Conservation (phyloP, 1,139 yeast genomes). For the Yamadazyma spencermartinsiae region DNA sequence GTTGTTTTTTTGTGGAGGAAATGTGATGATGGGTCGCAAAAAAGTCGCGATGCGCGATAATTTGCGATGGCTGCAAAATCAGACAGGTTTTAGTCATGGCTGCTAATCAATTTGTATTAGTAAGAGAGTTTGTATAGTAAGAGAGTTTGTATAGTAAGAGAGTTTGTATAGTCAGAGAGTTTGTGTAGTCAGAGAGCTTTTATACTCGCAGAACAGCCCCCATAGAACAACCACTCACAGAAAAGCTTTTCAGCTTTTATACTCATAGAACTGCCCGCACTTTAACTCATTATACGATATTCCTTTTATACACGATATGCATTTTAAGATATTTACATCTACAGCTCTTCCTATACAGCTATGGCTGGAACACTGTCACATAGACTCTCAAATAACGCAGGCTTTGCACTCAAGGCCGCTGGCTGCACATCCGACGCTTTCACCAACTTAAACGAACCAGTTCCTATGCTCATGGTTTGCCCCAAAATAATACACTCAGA, state of each 20-base stretch:
- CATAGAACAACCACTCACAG: too few species aligned
- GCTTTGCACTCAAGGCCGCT: conserved; percentile 48
- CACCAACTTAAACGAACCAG: conserved; percentile 91
- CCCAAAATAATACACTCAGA: conserved; percentile 97
- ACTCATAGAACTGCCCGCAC: too few species aligned
- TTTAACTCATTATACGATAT: too few species aligned
- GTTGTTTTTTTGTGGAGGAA: neutral
- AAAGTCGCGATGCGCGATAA: neutral
- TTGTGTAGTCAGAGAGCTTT: neutral
- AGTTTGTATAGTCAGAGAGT: too few species aligned
- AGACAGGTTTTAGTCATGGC: too few species aligned
- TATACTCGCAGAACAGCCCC: neutral
- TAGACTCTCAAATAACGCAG: conserved; percentile 58
- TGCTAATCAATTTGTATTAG: too few species aligned
- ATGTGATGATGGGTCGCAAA: neutral
- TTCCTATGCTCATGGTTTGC: conserved; percentile 96
- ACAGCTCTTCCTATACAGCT: neutral
- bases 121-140: too few species aligned
- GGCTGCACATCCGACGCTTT: conserved; percentile 52
- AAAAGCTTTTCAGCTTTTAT: too few species aligned
- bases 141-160: too few species aligned
- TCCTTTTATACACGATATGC: too few species aligned
- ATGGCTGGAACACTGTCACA: neutral
- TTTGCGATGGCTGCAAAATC: too few species aligned
- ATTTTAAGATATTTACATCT: neutral